A percentile compares a stretch with the other conserved stretches of the same genome.
phyloP scores from a whole-genome alignment of 1,284 basidiomycete genomes.

The Leccinum subatratum region DNA sequence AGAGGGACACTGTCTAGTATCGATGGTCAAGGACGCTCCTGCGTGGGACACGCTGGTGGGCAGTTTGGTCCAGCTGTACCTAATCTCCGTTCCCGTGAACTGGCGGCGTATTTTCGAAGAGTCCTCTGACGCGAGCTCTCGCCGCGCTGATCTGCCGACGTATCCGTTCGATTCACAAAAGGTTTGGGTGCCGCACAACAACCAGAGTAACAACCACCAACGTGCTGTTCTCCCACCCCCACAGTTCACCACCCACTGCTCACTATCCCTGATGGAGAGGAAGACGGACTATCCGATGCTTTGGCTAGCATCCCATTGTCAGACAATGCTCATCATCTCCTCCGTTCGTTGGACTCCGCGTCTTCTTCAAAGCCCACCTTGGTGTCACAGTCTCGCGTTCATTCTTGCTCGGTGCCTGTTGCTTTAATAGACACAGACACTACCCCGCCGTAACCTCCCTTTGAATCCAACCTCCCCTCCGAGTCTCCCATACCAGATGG shows the following conservation, averaged over 20 bases:
- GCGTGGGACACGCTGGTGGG: slow-evolving; percentile 43
- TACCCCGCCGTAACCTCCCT: slow-evolving; percentile 45
- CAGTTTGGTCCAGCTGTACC: slow-evolving; percentile 48
- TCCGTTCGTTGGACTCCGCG: slow-evolving; percentile 32
- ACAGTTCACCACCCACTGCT: too few relatives aligned
- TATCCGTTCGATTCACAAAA: slow-evolving; percentile 57
- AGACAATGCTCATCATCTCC: slow-evolving; percentile 32
- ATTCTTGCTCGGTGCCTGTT: slow-evolving; percentile 39
- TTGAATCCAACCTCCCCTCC: slow-evolving; percentile 57
- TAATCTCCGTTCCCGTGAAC: slow-evolving; percentile 36
- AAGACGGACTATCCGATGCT: slow-evolving; percentile 21
- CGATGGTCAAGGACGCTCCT: slow-evolving; percentile 45
- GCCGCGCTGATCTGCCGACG: slow-evolving; percentile 46
- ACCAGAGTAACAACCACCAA: slow-evolving; percentile 15
- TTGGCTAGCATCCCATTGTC: slow-evolving; percentile 17
- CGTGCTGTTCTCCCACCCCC: neutral
- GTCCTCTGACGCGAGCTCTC: slow-evolving; percentile 32
- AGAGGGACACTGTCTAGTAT: slow-evolving; percentile 38
- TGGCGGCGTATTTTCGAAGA: slow-evolving; percentile 58
- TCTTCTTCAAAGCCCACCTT: slow-evolving; percentile 43
- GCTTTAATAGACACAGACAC: slow-evolving; percentile 35
- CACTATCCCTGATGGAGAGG: slow-evolving; percentile 18
- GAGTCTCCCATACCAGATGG: slow-evolving; percentile 47
- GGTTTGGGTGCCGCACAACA: slow-evolving; percentile 55
- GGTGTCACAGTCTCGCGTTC: slow-evolving; percentile 34